These are phyloP conservation scores for Paramecium primaurelia DNA, from an alignment of 73 alveolate genomes.

Conservation along the genomic window DNA sequence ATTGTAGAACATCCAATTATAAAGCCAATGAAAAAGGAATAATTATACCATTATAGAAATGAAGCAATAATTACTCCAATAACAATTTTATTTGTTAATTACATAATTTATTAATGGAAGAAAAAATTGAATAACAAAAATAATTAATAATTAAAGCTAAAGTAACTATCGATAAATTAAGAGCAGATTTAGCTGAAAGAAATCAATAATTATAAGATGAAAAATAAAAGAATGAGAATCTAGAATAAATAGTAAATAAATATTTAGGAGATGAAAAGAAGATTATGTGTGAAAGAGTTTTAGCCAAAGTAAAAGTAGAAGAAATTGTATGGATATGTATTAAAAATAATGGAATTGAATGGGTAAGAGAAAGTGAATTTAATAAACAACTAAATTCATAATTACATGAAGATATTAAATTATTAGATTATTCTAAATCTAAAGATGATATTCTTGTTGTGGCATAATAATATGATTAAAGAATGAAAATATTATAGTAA, in stretches of 20 bases:
- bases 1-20: neutral
- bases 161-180: neutral
- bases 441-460: conserved; percentile 5
- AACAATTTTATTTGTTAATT: neutral
- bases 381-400: neutral
- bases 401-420: conserved; percentile 1
- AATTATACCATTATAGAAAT: neutral
- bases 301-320: conserved; percentile 43
- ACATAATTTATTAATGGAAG: conserved; percentile 2
- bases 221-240: neutral
- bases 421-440: conserved; percentile 10
- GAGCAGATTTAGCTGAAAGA: neutral
- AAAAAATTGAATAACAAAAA: conserved; percentile 21
- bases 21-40: conserved; percentile 13
- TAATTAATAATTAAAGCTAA: conserved; percentile 28
- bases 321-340: conserved; percentile 28
- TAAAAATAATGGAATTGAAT: conserved; percentile 16
- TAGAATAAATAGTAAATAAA: neutral
- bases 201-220: neutral
- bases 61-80: neutral
- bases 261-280: conserved; percentile 10
- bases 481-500: neutral
- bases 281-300: conserved; percentile 1
- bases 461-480: conserved; percentile 28
- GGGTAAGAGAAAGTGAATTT: conserved; percentile 28